Percentiles rank a stretch among this genome's conserved stretches.
These are phyloP conservation scores for Plasmodium gonderi DNA, from an alignment of 169 alveolate genomes.

Conservation along the genomic window DNA sequence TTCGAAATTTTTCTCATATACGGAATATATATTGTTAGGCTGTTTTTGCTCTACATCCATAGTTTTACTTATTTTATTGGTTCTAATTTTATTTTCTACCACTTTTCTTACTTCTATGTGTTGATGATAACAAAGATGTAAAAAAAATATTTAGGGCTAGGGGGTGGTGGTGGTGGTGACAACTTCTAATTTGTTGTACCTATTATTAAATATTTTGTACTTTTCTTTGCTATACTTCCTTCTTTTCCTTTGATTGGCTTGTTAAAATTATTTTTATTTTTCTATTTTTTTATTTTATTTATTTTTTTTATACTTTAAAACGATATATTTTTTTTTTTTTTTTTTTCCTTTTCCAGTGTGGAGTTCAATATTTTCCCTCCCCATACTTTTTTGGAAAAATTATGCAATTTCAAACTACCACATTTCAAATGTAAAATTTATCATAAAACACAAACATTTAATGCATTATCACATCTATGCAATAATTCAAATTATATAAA, in stretches of 20 bases:
- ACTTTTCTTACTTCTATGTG: background rate
- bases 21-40: background rate
- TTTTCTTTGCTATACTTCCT: background rate
- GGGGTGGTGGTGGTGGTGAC: no score
- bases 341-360: background rate
- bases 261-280: background rate
- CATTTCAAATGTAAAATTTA: background rate
- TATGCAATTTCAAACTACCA: constrained; percentile 11
- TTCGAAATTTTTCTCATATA: constrained; percentile 11
- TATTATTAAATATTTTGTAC: background rate
- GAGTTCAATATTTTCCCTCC: background rate
- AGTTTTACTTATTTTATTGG: background rate
- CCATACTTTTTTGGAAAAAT: background rate
- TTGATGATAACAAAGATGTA: background rate
- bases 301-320: background rate
- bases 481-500: background rate
- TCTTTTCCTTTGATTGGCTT: background rate
- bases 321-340: background rate
- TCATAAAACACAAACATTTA: background rate
- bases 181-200: constrained; percentile 9
- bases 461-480: background rate
- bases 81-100: background rate
- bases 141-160: background rate
- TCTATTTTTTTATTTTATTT: background rate
- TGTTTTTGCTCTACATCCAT: constrained; percentile 13